Evolutionary conservation across 2,329 filamentous ascomycete species (phyloP).

Genomic region (Colletotrichum spaethianum): DNA sequence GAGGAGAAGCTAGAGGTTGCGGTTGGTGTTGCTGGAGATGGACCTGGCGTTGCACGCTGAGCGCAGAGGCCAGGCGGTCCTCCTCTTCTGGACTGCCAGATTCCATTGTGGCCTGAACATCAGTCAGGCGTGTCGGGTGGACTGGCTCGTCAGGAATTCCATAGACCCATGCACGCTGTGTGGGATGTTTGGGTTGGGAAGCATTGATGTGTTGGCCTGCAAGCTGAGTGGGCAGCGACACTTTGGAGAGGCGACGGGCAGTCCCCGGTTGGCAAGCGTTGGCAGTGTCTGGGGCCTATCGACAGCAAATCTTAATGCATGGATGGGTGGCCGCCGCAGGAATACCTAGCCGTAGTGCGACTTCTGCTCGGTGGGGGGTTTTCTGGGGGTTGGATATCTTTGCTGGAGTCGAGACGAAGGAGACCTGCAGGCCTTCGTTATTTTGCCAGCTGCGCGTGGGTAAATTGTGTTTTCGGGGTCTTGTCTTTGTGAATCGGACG

Average conservation of each 20-base stretch:
- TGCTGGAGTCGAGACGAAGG: conserved; percentile 25
- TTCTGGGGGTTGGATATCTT: conserved; percentile 31
- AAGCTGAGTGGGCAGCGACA: conserved; percentile 51
- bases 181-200: conserved; percentile 53
- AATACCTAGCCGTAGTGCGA: conserved; percentile 39
- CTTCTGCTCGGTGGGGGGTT: conserved; percentile 37
- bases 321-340: conserved; percentile 38
- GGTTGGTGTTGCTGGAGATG: conserved; percentile 46
- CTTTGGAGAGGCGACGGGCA: conserved; percentile 43
- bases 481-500: conserved; percentile 34
- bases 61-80: conserved; percentile 50
- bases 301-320: conserved; percentile 42
- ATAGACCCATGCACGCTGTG: conserved; percentile 58
- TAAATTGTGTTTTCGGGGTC: not conserved
- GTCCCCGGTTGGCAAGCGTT: conserved; percentile 40
- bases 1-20: conserved; percentile 43
- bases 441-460: not conserved
- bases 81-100: conserved; percentile 60
- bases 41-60: conserved; percentile 45
- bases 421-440: conserved; percentile 14
- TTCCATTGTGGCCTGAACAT: conserved; percentile 66
- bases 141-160: conserved; percentile 58
- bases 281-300: conserved; percentile 41
- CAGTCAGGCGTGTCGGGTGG: conserved; percentile 58
- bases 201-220: conserved; percentile 64